A percentile compares a stretch with the other conserved stretches of the same genome.
Evolutionary conservation across 208 protist species (phyloP).

Genomic region (Leishmania braziliensis): DNA sequence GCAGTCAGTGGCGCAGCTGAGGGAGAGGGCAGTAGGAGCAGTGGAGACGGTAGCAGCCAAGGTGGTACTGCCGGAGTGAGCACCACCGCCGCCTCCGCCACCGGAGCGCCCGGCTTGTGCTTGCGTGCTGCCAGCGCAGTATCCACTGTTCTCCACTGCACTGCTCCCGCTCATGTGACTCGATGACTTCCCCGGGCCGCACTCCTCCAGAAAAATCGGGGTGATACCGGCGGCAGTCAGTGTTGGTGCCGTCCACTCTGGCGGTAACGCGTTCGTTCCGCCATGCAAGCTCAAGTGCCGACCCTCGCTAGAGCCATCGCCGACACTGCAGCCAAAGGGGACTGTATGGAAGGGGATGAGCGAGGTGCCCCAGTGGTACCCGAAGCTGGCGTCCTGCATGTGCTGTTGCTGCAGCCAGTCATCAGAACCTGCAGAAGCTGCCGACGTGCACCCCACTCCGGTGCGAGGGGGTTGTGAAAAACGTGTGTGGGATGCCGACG

Average conservation of each 20-base stretch:
- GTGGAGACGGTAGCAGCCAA: neutral
- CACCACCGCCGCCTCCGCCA: neutral
- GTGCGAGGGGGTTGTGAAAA: neutral
- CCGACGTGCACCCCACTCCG: neutral
- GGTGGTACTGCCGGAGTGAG: neutral
- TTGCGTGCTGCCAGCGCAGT: neutral
- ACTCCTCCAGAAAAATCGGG: slow-evolving; percentile 5
- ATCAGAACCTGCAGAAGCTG: neutral
- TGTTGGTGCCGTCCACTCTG: slow-evolving; percentile 18
- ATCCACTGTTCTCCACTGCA: neutral
- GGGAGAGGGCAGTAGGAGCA: slow-evolving; percentile 52
- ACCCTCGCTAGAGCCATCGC: slow-evolving; percentile 1
- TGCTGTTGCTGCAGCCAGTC: neutral
- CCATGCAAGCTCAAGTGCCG: neutral
- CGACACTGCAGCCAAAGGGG: neutral
- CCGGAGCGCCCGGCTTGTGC: neutral
- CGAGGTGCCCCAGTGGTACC: slow-evolving; percentile 17
- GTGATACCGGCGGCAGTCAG: neutral
- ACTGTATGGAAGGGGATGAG: slow-evolving; percentile 29
- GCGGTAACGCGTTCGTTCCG: neutral
- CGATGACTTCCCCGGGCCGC: neutral
- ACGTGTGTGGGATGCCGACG: neutral
- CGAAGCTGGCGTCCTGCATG: neutral
- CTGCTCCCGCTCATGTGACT: neutral
- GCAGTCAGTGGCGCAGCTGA: slow-evolving; percentile 49